A percentile compares a stretch with the other conserved stretches of the same genome.
Conservation (phyloP, 805 yeast species). For the Kodamaea jinghongensis region DNA sequence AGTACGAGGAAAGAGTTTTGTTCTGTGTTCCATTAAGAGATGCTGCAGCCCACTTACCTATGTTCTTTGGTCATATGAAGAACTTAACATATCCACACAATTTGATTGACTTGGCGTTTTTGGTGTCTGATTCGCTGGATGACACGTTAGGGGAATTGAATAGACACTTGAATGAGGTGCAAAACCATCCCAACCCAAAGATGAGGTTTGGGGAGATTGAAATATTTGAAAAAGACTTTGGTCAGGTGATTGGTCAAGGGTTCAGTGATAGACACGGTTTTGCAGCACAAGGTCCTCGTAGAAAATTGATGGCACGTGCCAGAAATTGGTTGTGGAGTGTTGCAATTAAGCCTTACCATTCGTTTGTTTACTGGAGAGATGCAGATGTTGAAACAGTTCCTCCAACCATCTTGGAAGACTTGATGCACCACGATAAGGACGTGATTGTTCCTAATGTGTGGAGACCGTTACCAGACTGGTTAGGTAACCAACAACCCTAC, state of each 20-base stretch:
- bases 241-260: constrained; percentile 89
- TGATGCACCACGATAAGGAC: constrained; percentile 88
- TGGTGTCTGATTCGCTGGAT: constrained; percentile 89
- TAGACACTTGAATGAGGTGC: constrained; percentile 57
- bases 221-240: constrained; percentile 88
- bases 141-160: constrained; percentile 73
- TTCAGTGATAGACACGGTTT: constrained; percentile 93
- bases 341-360: constrained; percentile 86
- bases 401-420: constrained; percentile 78
- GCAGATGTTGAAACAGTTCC: constrained; percentile 95
- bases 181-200: constrained; percentile 57
- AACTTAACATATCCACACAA: constrained; percentile 85
- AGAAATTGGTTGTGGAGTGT: constrained; percentile 90
- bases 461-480: constrained; percentile 86
- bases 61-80: constrained; percentile 80
- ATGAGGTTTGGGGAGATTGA: constrained; percentile 80
- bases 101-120: constrained; percentile 75
- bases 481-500: constrained; percentile 81
- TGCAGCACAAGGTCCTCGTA: constrained; percentile 91
- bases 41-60: constrained; percentile 84
- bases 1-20: constrained; percentile 69
- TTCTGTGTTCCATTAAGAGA: constrained; percentile 90
- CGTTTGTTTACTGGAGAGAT: constrained; percentile 97
- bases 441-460: constrained; percentile 94
- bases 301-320: constrained; percentile 94